Base-by-base conservation (phyloP, 129 eudicot genomes). In the Flaveria sonorensis region DNA sequence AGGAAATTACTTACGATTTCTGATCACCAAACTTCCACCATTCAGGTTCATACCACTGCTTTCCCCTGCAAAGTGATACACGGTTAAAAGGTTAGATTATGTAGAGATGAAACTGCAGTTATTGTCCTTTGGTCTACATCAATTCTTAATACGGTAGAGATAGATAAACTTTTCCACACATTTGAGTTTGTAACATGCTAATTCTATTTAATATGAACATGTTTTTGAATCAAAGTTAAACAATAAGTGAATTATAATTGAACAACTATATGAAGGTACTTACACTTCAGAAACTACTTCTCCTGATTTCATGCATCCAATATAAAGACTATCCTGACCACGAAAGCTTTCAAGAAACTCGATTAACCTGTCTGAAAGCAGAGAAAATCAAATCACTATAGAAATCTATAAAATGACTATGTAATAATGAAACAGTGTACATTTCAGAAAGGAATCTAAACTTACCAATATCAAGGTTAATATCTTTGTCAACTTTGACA, bases 11-110 rank as follows among this genome's bases (percentile, higher is more conserved):
- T 89, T 86, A 93, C 98, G 97, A 77, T 87, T 88, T 88, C 77
- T 86, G 86, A 87, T 90, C 98, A 70, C 98, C 98, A 66, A 93
- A 93, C 82, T 93, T 93, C 98, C 98, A 90, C 98, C 98, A 93
- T n/a, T 90, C 97, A 65, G 98, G 92, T 76, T 93, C 98, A 75
- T 93, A 93, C 98, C 97, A 93, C 32, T 71, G 86, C 67, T 74
- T 93, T 84, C 97, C 98, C 88, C 96, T 93, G 91, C 43, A 83
- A 81, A 71, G 21, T 70, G 42, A 74, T 21, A 63, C 60, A 75
- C 42, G 21, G 43, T 57, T 19, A 1, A 61, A 76, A 32, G 15
- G 69, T 40, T 39, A 51, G 19, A 26, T 70, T 12, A 68, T 39
- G 64, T 30, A n/a, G 67, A 28, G 32, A 60, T 24, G 59, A 56